phyloP scores from a whole-genome alignment of 148 eudicot species.

The Limonium bicolor region DNA sequence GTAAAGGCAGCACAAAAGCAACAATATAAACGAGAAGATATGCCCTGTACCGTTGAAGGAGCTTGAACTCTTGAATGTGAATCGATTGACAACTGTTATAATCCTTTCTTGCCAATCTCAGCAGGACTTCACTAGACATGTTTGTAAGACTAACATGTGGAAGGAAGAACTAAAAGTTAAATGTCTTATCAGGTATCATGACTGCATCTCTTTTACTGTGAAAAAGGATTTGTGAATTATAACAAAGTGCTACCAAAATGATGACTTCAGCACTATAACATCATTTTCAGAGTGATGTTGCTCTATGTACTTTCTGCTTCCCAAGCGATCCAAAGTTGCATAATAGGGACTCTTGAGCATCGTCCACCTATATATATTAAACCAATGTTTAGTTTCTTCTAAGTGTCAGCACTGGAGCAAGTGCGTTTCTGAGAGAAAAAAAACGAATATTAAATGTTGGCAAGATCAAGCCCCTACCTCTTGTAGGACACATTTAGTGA shows the following conservation, averaged over 20 bases:
- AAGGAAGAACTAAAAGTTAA: background rate
- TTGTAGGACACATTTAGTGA: conserved; percentile 14
- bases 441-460: background rate
- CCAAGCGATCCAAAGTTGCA: conserved; percentile 47
- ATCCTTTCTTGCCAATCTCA: conserved; percentile 56
- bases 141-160: conserved; percentile 30
- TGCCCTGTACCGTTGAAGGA: conserved; percentile 48
- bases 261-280: conserved; percentile 43
- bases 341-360: conserved; percentile 47
- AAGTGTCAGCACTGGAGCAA: background rate
- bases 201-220: background rate
- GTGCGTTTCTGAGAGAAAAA: no score
- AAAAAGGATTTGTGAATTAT: background rate
- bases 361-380: conserved; percentile 35
- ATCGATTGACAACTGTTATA: conserved; percentile 55
- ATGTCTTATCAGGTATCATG: background rate
- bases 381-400: background rate
- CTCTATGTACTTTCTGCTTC: conserved; percentile 37
- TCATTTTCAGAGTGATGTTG: conserved; percentile 26
- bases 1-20: background rate
- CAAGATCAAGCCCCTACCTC: conserved; percentile 27
- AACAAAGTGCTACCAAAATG: conserved; percentile 25
- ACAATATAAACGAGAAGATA: background rate
- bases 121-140: conserved; percentile 28
- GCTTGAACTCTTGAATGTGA: conserved; percentile 45